phyloP scores from a whole-genome alignment of 2,329 filamentous ascomycete genomes.

The Gliomastix tumulicola region DNA sequence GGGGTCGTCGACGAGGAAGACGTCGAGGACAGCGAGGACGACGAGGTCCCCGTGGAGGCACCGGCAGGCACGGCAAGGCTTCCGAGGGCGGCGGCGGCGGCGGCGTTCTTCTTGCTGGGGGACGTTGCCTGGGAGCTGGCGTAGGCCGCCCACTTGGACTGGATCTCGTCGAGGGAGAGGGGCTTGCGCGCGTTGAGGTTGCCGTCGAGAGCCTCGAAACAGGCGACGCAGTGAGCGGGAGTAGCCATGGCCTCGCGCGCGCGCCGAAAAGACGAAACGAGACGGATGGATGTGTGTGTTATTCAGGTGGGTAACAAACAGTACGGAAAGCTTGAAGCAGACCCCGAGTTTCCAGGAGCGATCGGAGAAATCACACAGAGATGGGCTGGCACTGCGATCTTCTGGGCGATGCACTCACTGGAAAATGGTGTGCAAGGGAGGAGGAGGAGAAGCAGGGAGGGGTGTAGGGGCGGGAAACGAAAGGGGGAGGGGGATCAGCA shows the following conservation, averaged over 20 bases:
- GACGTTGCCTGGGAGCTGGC: constrained; percentile 11
- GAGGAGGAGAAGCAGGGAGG: too few species aligned
- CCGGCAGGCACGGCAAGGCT: constrained; percentile 27
- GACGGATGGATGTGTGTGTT: too few species aligned
- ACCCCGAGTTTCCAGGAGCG: too few species aligned
- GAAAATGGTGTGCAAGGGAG: too few species aligned
- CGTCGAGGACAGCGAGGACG: constrained; percentile 25
- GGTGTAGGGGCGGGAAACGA: too few species aligned
- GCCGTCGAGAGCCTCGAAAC: constrained; percentile 81
- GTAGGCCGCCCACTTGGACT: constrained; percentile 53
- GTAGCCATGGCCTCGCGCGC: constrained; percentile 81
- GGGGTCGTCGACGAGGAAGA: constrained; percentile 28
- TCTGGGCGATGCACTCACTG: too few species aligned
- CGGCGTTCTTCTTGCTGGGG: constrained; percentile 4
- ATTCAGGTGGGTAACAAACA: too few species aligned
- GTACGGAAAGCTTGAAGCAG: too few species aligned
- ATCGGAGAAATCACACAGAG: too few species aligned
- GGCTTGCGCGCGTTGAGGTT: constrained; percentile 64
- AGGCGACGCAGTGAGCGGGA: constrained; percentile 79
- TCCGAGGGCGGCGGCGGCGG: constrained; percentile 28
- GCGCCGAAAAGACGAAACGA: too few species aligned
- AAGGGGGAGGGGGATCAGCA: too few species aligned
- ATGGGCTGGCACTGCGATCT: too few species aligned
- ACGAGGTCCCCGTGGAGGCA: constrained; percentile 13
- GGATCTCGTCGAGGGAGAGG: constrained; percentile 60